Percentiles rank a stretch among this genome's conserved stretches.
Conservation (phyloP, 139 green algal species). For the Parachlorella kessleri region DNA sequence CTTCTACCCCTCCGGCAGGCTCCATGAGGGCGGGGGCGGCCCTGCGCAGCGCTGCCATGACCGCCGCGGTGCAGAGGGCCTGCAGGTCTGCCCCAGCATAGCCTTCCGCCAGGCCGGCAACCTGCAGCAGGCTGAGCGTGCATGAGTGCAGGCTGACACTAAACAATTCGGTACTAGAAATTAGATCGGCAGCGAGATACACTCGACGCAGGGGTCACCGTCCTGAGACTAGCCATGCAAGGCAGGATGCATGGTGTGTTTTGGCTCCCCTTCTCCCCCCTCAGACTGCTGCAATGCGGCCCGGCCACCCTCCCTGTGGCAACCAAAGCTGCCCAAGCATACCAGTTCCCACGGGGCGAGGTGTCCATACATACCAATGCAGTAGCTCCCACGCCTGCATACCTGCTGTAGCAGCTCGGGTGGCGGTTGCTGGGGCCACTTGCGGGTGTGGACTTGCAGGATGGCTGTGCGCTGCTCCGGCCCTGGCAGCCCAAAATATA, state of each 20-base stretch:
- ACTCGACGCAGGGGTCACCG: no score
- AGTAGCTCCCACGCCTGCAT: background rate
- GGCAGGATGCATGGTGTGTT: no score
- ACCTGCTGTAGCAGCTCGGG: conserved; percentile 23
- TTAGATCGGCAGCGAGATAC: no score
- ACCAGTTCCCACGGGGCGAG: no score
- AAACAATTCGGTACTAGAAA: no score
- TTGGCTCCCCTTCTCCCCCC: no score
- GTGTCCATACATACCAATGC: no score
- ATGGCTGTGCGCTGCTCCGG: conserved; percentile 46
- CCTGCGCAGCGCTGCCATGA: conserved; percentile 56
- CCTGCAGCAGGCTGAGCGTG: background rate
- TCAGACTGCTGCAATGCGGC: no score
- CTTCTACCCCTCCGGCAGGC: conserved; percentile 14
- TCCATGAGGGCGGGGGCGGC: conserved; percentile 22
- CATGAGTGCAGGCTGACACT: no score
- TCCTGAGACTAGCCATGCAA: no score
- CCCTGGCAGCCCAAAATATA: conserved; percentile 33
- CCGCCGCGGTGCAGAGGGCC: conserved; percentile 60
- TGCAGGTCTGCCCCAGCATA: conserved; percentile 79
- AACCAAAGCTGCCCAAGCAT: no score
- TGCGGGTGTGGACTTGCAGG: conserved; percentile 45
- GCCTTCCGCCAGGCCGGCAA: conserved; percentile 64
- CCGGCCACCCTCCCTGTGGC: no score
- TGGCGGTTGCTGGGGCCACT: conserved; percentile 45